Percentiles rank a stretch among this genome's conserved stretches.
These are phyloP conservation scores for Apiospora aurea DNA, from an alignment of 2,329 filamentous ascomycete species.

Conservation along the genomic window DNA sequence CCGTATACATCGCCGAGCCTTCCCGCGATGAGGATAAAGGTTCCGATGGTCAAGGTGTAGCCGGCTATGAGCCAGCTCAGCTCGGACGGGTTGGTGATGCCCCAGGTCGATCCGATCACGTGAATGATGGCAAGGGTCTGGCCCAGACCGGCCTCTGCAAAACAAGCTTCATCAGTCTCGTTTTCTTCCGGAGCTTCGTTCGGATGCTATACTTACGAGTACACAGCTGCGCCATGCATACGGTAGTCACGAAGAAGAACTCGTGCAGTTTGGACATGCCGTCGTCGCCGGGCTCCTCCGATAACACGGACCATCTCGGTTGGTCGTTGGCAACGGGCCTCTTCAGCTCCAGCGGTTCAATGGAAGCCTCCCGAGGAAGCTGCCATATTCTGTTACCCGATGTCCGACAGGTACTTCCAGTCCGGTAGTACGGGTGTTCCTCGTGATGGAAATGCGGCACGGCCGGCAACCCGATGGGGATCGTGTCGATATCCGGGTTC, in stretches of 20 bases:
- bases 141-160: conserved; percentile 50
- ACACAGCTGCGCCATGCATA: conserved; percentile 55
- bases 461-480: conserved; percentile 18
- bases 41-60: conserved; percentile 62
- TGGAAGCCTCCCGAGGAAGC: not conserved
- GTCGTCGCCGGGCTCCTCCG: not conserved
- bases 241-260: conserved; percentile 48
- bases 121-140: conserved; percentile 56
- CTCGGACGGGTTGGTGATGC: conserved; percentile 49
- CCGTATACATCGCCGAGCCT: conserved; percentile 65
- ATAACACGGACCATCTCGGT: conserved; percentile 13
- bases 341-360: not conserved
- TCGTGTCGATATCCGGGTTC: conserved; percentile 13
- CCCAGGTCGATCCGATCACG: conserved; percentile 56
- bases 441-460: not conserved
- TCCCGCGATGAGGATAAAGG: conserved; percentile 64
- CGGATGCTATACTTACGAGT: conserved; percentile 40
- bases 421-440: not conserved
- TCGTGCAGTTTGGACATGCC: conserved; percentile 37
- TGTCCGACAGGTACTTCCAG: not conserved
- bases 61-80: conserved; percentile 65
- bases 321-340: not conserved
- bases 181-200: not conserved
- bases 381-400: conserved; percentile 3
- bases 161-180: not conserved